Conservation (phyloP, 495 filamentous ascomycete species). For the Durotheca rogersii region DNA sequence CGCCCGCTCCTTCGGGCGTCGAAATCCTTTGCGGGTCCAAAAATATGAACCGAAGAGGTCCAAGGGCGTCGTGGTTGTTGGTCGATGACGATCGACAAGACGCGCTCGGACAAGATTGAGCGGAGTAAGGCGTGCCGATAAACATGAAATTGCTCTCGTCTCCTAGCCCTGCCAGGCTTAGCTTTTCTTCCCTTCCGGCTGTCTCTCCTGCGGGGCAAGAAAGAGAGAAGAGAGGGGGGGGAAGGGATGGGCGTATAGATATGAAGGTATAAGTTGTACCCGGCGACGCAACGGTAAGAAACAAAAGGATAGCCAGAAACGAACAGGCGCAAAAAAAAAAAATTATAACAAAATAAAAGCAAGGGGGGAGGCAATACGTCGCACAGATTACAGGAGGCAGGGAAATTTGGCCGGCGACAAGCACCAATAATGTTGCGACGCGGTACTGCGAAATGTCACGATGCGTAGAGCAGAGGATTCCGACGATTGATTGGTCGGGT, state of each 20-base stretch:
- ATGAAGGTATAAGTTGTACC: too few relatives aligned
- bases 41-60: conserved; percentile 3
- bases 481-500: conserved; percentile 18
- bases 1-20: conserved; percentile 21
- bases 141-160: neutral
- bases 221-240: too few relatives aligned
- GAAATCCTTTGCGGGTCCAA: conserved; percentile 11
- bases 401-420: conserved; percentile 19
- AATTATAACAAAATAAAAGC: conserved; percentile 19
- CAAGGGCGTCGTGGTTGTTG: neutral
- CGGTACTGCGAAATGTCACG: conserved; percentile 22
- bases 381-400: conserved; percentile 20
- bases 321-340: conserved; percentile 14
- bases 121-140: neutral
- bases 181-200: neutral
- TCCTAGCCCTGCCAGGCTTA: neutral
- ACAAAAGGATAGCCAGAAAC: conserved; percentile 2
- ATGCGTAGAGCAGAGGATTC: conserved; percentile 23
- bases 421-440: conserved; percentile 28
- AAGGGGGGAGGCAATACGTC: conserved; percentile 28
- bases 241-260: too few relatives aligned
- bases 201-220: too few relatives aligned
- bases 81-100: neutral
- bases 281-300: neutral
- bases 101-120: neutral